Evolutionary conservation across 2,329 filamentous ascomycete species (phyloP).

Genomic region (Aureobasidium melanogenum): DNA sequence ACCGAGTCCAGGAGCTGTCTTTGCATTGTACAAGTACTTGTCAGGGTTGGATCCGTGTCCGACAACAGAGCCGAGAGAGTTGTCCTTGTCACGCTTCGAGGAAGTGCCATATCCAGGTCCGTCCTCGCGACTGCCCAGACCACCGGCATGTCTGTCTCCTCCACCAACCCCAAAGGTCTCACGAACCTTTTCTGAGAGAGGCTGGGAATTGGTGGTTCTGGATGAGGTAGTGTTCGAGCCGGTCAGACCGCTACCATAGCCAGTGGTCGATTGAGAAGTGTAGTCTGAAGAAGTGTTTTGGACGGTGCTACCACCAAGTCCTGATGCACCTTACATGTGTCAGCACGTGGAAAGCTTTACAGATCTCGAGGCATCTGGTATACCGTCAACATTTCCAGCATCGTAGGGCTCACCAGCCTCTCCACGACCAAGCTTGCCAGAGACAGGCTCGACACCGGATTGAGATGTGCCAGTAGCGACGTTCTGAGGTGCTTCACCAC

Average conservation of each 20-base stretch:
- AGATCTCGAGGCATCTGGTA: neutral
- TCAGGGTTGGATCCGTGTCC: slow-evolving; percentile 4
- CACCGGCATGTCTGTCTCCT: neutral
- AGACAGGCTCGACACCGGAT: slow-evolving; percentile 56
- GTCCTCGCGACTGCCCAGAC: neutral
- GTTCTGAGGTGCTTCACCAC: slow-evolving; percentile 8
- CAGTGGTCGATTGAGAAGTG: neutral
- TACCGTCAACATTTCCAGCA: slow-evolving; percentile 62
- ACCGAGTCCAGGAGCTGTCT: slow-evolving; percentile 8
- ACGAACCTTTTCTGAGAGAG: neutral
- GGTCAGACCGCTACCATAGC: neutral
- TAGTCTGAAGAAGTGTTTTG: neutral
- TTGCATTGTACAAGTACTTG: neutral
- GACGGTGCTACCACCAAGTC: neutral
- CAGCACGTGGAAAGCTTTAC: neutral
- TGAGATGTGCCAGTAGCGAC: slow-evolving; percentile 14
- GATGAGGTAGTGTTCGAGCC: neutral
- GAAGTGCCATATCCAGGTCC: slow-evolving; percentile 1
- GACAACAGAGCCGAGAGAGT: neutral
- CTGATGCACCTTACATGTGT: neutral
- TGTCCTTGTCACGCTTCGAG: neutral
- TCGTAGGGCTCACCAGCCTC: slow-evolving; percentile 66
- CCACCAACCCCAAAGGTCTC: neutral
- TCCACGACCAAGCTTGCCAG: slow-evolving; percentile 60
- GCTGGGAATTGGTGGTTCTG: neutral